Evolutionary conservation across 306 rosid species (phyloP).

Genomic region (Prunus dulcis): DNA sequence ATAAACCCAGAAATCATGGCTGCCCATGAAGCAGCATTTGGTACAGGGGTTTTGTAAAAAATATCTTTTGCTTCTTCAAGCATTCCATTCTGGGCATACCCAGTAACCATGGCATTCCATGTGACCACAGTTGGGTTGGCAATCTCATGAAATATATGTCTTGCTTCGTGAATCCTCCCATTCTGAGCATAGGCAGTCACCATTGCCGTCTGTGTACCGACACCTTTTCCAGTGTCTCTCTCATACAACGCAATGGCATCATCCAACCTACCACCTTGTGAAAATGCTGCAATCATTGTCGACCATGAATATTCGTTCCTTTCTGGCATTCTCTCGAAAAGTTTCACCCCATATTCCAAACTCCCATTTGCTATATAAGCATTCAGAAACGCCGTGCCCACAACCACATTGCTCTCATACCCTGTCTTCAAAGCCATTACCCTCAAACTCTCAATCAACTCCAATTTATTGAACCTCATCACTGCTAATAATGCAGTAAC

Average conservation of each 20-base stretch:
- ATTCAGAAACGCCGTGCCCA: slow-evolving; percentile 28
- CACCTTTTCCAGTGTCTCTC: slow-evolving; percentile 23
- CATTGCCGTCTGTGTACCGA: slow-evolving; percentile 24
- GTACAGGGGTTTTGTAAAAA: slow-evolving; percentile 19
- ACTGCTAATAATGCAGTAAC: slow-evolving; percentile 30
- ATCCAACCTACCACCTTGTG: slow-evolving; percentile 18
- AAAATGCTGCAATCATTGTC: slow-evolving; percentile 30
- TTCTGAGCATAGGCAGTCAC: slow-evolving; percentile 32
- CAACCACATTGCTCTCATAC: slow-evolving; percentile 26
- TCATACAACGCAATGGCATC: slow-evolving; percentile 24
- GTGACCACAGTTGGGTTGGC: slow-evolving; percentile 29
- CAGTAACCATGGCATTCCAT: slow-evolving; percentile 39
- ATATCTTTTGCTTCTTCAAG: slow-evolving; percentile 34
- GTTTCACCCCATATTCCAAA: slow-evolving; percentile 22
- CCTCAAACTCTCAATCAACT: slow-evolving; percentile 27
- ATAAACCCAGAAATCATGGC: slow-evolving; percentile 36
- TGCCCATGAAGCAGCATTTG: slow-evolving; percentile 32
- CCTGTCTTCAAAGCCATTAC: slow-evolving; percentile 23
- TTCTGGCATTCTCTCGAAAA: slow-evolving; percentile 31
- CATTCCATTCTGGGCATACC: slow-evolving; percentile 42
- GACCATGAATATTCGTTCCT: slow-evolving; percentile 32
- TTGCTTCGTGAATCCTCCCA: slow-evolving; percentile 30
- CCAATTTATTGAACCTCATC: slow-evolving; percentile 18
- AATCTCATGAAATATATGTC: slow-evolving; percentile 26
- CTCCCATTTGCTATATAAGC: slow-evolving; percentile 30